Conservation (phyloP, 768 basidiomycete genomes). For the Naganishia randhawae region DNA sequence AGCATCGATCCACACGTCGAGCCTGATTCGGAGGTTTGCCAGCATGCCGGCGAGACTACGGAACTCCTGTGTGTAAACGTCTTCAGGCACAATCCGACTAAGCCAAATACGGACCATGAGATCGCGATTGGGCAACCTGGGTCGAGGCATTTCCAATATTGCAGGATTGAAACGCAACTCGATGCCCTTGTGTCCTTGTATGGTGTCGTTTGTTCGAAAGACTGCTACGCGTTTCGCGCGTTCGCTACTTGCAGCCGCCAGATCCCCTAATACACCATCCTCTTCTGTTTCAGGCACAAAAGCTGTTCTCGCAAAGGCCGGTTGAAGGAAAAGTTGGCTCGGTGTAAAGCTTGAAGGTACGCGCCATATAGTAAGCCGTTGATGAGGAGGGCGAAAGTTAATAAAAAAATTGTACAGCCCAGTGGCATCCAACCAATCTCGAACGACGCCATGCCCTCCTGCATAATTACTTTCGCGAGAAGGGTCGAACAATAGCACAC, state of each 20-base stretch:
- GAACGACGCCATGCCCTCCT: neutral
- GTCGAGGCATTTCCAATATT: slow-evolving; percentile 15
- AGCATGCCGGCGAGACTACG: slow-evolving; percentile 9
- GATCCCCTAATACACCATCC: neutral
- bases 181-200: slow-evolving; percentile 21
- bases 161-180: slow-evolving; percentile 23
- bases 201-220: slow-evolving; percentile 11
- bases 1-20: slow-evolving; percentile 14
- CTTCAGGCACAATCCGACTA: slow-evolving; percentile 8
- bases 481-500: slow-evolving; percentile 13
- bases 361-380: slow-evolving; percentile 18
- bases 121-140: slow-evolving; percentile 18
- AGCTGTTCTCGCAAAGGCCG: slow-evolving; percentile 17
- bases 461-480: slow-evolving; percentile 20
- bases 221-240: neutral
- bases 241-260: neutral
- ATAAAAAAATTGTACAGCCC: slow-evolving; percentile 9
- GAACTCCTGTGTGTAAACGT: slow-evolving; percentile 14
- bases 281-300: slow-evolving; percentile 11
- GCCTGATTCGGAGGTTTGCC: slow-evolving; percentile 11
- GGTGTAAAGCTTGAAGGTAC: slow-evolving; percentile 19
- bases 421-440: slow-evolving; percentile 7
- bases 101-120: slow-evolving; percentile 22
- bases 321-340: slow-evolving; percentile 16
- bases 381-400: slow-evolving; percentile 12